Evolutionary conservation across 108 stramenopile species (phyloP), one percentile per base, ranked within the genome.

Genomic region (Aureococcus anophagefferens): DNA sequence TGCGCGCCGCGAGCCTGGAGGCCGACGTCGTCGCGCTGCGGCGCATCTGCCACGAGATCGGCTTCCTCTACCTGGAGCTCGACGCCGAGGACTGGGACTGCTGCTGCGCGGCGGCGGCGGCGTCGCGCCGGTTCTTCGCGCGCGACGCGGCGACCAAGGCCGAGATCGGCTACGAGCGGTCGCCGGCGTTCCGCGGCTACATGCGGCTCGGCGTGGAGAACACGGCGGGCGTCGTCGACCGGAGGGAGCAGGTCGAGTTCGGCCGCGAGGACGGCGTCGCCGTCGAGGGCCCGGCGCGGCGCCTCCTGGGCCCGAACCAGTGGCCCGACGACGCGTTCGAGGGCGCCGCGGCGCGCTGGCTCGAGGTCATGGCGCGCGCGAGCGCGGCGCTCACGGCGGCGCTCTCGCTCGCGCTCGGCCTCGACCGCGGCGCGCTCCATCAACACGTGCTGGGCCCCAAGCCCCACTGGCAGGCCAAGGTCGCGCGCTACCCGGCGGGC

Each of bases 131-230:
- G 33, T 35, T 67, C 34, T 67, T 67, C 34, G 66, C 5, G 9
- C 5, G 40, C 31, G 63, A 64, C 31, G 29, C 4, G 5, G 40
- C 40, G 40, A 44, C 40, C 9, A 44, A 44, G 40, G 40, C 40
- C 40, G 13, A 11, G 9, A 11, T 5, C 13, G 13, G 40, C 40
- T 89, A 89, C 66, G 81, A 83, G 68, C 66, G 81, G n/a, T 74
- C 68, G 18, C 76, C 85, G 32, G 71, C 74, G 46, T 86, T 86
- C 70, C 78, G 86, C 44, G 88, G 88, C 14, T 89, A 87, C 74
- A 89, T 89, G 88, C 73, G 79, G 0, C 36, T 89, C 68, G 88
- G 88, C 5, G 76, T 85, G 33, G 86, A 89, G 76, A 89, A 89
- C 73, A 89, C 88, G 30, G 81, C 77, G 40, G 88, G 88, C 35